Base-by-base conservation (phyloP, 352 stramenopile species). In the Peronosclerospora sorghi region DNA sequence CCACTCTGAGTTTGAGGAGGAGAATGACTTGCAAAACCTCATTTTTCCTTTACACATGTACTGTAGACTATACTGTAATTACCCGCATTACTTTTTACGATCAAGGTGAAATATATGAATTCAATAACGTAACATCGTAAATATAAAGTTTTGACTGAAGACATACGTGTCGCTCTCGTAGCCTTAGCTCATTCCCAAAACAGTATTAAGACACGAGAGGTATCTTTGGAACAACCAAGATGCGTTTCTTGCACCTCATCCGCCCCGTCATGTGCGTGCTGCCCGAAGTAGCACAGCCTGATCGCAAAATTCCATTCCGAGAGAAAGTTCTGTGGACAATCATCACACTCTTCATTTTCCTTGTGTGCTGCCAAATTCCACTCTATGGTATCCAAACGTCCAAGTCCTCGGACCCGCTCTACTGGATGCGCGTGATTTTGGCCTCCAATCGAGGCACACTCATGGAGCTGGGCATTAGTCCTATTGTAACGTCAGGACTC, bases 261-360 rank as follows among this genome's bases (percentile, higher is more conserved):
- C 93, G 95, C 54, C 95, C 95, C 55, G 94, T 98, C 36, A 97
- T 98, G 92, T 97, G 86, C 79, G 83, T 98, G 62, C 80, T 98
- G 63, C 95, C 95, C 48, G 95, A 98, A 77, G 95, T 98, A 65
- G 92, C 90, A 48, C 82, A 89, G 67, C 94, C 94, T 12, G 94
- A 97, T 62, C 89, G 92, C 55, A 97, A 92, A 86, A 98, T 98
- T 67, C 94, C 95, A 32, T 98, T 99, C 82, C 90, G 96, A 54
- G 96, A 99, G 76, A 98, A 98, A 76, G 87, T 98, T 32, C 70
- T 99, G 35, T 99, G 95, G 95, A 99, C 96, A 10, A 96, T 97
- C 34, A 98, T 99, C 67, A 98, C 95, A 50, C 86, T 99, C 20
- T 99, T 99, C 80, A 98, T 99, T 56, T 99, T 98, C 77, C 79